phyloP scores from a whole-genome alignment of 2,329 filamentous ascomycete genomes.

The Neonectria coccinea region DNA sequence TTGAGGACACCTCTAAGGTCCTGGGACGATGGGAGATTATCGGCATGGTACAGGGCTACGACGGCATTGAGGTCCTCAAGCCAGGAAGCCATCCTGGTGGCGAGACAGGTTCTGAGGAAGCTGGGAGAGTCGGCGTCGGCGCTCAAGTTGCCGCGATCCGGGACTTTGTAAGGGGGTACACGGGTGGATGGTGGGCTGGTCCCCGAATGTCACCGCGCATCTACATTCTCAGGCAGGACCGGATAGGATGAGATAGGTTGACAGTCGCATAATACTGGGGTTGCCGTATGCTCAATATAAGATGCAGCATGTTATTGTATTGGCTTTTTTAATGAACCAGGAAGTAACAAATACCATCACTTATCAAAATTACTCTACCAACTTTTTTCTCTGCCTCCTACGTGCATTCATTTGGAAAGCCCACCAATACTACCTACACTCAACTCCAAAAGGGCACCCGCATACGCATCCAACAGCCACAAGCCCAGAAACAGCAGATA shows the following conservation, averaged over 20 bases:
- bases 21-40: constrained; percentile 67
- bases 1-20: constrained; percentile 62
- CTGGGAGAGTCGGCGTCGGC: constrained; percentile 57
- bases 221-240: constrained; percentile 57
- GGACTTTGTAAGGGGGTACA: constrained; percentile 57
- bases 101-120: constrained; percentile 26
- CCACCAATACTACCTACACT: constrained; percentile 8
- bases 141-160: constrained; percentile 54
- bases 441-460: constrained; percentile 8
- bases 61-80: constrained; percentile 68
- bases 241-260: constrained; percentile 36
- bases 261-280: neutral
- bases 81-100: constrained; percentile 53
- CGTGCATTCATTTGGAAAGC: constrained; percentile 22
- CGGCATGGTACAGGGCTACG: constrained; percentile 68
- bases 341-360: neutral
- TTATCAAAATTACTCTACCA: constrained; percentile 31
- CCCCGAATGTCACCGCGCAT: constrained; percentile 70
- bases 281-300: neutral
- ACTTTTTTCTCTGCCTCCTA: constrained; percentile 32
- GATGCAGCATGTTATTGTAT: neutral
- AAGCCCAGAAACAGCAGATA: constrained; percentile 10
- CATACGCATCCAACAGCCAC: constrained; percentile 22
- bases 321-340: neutral
- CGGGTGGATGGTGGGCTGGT: constrained; percentile 74